Evolutionary conservation across 2,329 filamentous ascomycete genomes (phyloP), one percentile per base, ranked within the genome.

Genomic region (Pseudogymnoascus verrucosus): DNA sequence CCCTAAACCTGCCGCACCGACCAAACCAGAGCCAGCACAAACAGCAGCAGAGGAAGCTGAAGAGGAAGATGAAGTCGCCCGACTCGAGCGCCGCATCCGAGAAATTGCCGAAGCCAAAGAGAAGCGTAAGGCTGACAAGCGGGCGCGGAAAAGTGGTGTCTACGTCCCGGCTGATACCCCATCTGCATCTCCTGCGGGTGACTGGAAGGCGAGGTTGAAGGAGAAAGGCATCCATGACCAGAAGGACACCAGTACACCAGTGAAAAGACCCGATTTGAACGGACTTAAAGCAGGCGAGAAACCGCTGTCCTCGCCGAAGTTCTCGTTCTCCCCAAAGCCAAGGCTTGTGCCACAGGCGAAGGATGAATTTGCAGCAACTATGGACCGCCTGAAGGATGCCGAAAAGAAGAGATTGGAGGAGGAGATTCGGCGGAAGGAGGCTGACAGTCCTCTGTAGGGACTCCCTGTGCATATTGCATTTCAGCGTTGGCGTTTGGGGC

Each of bases 311-410:
- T 68, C 67, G 67, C 67, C 73, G 14, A 72, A 71, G 67, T 74
- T 71, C 63, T 70, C 72, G 10, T 73, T 73, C 63, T 73, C 67
- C 62, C 70, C 68, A 64, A 69, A 39, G 8, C 68, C 68, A 60
- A 68, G 68, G 67, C 34, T n/a, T 4, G 64, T 6, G 68, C 69
- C 63, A 6, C 31, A 61, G 21, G 54, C 47, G 16, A 61, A 61
- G 34, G 71, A 73, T 61, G 73, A 73, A 64, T 70, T 76, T 36
- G 71, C 75, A 57, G 72, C 71, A 8, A 85, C 81, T 1, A 78
- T 85, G 75, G 85, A 82, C 65, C 78, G 82, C 63, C 67, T 87
- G 42, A 81, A 82, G 67, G 83, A 80, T 63, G 83, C 83, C 23
- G 83, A 86, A 71, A 79, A 77, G 64, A 78, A 76, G 68, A 76